A percentile compares a stretch with the other conserved stretches of the same genome.
phyloP scores from a whole-genome alignment of 805 yeast species.

The Candida maesae region DNA sequence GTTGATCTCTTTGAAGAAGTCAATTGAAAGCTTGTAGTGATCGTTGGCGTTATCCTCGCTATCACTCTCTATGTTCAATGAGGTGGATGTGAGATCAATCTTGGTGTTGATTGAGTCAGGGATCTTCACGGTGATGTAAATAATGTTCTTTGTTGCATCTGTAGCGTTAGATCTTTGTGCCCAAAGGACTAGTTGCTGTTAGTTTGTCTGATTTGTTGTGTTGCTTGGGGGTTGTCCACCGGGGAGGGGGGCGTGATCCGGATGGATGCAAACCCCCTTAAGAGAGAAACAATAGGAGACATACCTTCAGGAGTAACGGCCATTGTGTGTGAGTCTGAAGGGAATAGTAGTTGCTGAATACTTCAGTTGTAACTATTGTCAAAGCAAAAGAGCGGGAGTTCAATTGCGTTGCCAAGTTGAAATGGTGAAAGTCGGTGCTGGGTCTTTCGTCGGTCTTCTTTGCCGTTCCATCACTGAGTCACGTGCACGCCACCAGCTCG shows the following conservation, averaged over 20 bases:
- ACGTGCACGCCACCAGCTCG: no score
- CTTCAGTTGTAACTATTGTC: no score
- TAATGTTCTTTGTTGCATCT: slow-evolving; percentile 67
- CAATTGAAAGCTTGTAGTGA: slow-evolving; percentile 61
- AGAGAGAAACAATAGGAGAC: not conserved
- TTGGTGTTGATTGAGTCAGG: slow-evolving; percentile 64
- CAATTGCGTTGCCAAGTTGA: no score
- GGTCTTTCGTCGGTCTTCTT: no score
- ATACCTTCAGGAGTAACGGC: slow-evolving; percentile 23
- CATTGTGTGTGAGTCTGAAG: slow-evolving; percentile 10
- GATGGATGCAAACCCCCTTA: no score
- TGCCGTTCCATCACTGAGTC: no score
- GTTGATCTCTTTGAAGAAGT: slow-evolving; percentile 74
- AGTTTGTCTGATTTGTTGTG: not conserved
- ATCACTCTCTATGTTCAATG: slow-evolving; percentile 50
- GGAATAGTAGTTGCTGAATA: no score
- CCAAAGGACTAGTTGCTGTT: slow-evolving; percentile 60
- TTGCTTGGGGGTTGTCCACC: no score
- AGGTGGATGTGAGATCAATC: slow-evolving; percentile 54
- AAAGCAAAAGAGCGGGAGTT: no score
- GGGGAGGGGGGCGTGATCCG: no score
- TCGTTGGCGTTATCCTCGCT: slow-evolving; percentile 40
- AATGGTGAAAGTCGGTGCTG: no score
- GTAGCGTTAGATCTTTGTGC: slow-evolving; percentile 90
- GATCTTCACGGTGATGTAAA: slow-evolving; percentile 70